These are phyloP conservation scores for Potentilla sterilis DNA, from an alignment of 306 rosid species.

Conservation along the genomic window DNA sequence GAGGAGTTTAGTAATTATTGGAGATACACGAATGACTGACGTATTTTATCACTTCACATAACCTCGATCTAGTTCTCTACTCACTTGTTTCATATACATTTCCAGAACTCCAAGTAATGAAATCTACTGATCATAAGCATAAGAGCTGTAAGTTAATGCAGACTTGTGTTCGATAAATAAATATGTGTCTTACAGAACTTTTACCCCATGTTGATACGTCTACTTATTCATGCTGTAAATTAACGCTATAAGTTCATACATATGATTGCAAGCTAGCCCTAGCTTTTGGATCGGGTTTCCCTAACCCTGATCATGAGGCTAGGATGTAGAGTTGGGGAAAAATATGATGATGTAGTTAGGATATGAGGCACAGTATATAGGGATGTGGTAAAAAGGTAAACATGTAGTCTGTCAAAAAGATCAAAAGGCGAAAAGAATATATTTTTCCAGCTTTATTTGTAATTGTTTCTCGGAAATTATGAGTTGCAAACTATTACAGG, in stretches of 20 bases:
- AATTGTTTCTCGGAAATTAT: not conserved
- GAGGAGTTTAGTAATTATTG: not conserved
- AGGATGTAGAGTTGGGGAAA: not conserved
- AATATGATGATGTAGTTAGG: not conserved
- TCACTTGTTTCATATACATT: not conserved
- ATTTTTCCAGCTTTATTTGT: not conserved
- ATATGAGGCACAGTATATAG: constrained; percentile 1
- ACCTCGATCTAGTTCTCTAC: not conserved
- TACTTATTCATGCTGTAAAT: not conserved
- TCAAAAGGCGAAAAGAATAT: not conserved
- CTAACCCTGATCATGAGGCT: not conserved
- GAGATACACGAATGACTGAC: not conserved
- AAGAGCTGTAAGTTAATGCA: not conserved
- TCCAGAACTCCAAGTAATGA: not conserved
- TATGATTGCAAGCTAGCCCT: not conserved
- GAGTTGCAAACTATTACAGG: not conserved
- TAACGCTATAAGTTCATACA: not conserved
- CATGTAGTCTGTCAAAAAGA: not conserved
- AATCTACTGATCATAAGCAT: not conserved
- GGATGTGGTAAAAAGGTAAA: not conserved
- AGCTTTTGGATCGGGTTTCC: not conserved
- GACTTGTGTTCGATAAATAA: not conserved
- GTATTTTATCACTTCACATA: not conserved
- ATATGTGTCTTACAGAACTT: not conserved
- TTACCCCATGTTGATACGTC: too few species aligned